Evolutionary conservation across 108 stramenopile species (phyloP).

Genomic region (Skeletonema grethae): DNA sequence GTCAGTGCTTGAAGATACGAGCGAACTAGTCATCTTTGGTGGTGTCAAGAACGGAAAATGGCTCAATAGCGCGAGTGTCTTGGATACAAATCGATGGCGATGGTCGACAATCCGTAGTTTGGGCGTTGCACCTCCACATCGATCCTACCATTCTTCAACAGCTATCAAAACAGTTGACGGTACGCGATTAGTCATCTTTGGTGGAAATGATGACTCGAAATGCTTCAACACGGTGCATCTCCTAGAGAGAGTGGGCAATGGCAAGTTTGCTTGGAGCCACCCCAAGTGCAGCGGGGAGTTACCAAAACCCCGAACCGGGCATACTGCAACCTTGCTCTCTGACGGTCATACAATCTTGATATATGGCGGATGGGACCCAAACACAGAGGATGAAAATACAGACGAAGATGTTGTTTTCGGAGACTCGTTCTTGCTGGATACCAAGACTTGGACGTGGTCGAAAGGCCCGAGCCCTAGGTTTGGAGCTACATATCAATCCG

Average conservation of each 20-base stretch:
- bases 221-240: constrained; percentile 80
- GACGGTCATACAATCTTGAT: constrained; percentile 79
- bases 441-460: constrained; percentile 74
- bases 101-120: constrained; percentile 66
- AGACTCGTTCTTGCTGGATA: constrained; percentile 73
- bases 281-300: constrained; percentile 60
- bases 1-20: constrained; percentile 59
- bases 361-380: constrained; percentile 90
- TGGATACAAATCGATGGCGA: constrained; percentile 76
- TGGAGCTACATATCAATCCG: constrained; percentile 16
- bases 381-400: constrained; percentile 60
- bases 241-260: constrained; percentile 45
- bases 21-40: constrained; percentile 80
- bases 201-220: constrained; percentile 73
- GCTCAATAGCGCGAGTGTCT: constrained; percentile 61
- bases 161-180: constrained; percentile 17
- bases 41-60: constrained; percentile 83
- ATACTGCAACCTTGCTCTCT: constrained; percentile 69
- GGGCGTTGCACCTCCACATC: constrained; percentile 73
- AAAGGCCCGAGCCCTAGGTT: constrained; percentile 55
- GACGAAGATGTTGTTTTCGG: constrained; percentile 71
- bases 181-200: constrained; percentile 71
- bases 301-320: constrained; percentile 77
- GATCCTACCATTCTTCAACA: constrained; percentile 67
- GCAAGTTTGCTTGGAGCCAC: constrained; percentile 71